phyloP scores from a whole-genome alignment of 768 basidiomycete species.

The Mycena filopes region DNA sequence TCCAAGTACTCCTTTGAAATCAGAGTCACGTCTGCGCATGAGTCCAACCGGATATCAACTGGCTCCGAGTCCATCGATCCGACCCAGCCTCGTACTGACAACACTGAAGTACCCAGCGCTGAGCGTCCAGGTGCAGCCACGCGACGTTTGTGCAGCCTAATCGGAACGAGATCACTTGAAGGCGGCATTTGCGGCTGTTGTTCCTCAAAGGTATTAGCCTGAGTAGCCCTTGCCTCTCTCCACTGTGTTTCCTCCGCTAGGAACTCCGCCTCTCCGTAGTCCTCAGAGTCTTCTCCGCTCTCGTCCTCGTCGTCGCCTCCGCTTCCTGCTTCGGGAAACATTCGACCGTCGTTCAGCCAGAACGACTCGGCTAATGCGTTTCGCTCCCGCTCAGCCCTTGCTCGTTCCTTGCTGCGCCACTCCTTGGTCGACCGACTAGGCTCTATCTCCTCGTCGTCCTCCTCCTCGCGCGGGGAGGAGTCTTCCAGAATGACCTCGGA shows the following conservation, averaged over 20 bases:
- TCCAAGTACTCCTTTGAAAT: not conserved
- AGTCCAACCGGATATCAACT: not conserved
- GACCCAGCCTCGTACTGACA: not conserved
- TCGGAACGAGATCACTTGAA: not conserved
- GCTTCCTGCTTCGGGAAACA: not conserved
- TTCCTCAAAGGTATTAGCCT: too few relatives aligned
- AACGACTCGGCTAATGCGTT: not conserved
- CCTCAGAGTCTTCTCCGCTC: not conserved
- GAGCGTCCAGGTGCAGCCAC: not conserved
- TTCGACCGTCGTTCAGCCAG: constrained; percentile 1
- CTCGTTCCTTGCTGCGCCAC: not conserved
- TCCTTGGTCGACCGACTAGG: not conserved
- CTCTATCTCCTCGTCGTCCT: not conserved
- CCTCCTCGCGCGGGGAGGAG: too few relatives aligned
- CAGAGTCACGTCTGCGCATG: not conserved
- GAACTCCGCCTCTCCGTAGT: not conserved
- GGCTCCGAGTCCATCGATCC: not conserved
- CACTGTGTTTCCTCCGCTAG: too few relatives aligned
- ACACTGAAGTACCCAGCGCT: not conserved
- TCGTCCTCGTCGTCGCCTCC: not conserved
- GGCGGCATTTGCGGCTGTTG: not conserved
- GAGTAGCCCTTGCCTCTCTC: not conserved
- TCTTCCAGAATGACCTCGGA: not conserved
- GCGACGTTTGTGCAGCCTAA: not conserved
- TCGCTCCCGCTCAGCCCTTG: not conserved